Conservation (phyloP, 2,329 filamentous ascomycete genomes). For the Chaetomium globosum region DNA sequence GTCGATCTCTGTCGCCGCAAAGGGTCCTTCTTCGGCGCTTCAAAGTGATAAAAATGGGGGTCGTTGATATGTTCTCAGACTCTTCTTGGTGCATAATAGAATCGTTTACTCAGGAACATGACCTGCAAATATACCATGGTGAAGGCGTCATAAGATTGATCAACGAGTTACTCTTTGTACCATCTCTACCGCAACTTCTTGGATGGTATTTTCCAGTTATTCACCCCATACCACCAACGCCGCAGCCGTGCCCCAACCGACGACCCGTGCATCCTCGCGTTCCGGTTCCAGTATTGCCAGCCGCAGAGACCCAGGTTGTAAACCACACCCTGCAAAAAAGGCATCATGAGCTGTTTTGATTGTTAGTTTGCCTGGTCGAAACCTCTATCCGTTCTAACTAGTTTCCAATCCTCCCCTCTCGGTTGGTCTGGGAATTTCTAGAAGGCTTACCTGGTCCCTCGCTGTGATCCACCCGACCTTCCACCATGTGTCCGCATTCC, state of each 20-base stretch:
- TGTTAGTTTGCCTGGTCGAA: neutral
- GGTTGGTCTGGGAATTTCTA: neutral
- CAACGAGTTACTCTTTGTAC: neutral
- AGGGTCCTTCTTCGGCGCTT: neutral
- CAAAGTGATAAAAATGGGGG: constrained; percentile 17
- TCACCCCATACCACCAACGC: constrained; percentile 93
- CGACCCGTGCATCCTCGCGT: constrained; percentile 73
- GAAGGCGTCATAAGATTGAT: too few relatives aligned
- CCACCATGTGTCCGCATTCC: constrained; percentile 76
- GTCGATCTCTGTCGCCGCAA: constrained; percentile 3
- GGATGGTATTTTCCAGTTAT: constrained; percentile 77
- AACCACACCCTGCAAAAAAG: constrained; percentile 82
- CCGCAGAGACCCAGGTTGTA: constrained; percentile 84
- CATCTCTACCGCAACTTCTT: constrained; percentile 31
- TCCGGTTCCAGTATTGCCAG: constrained; percentile 88
- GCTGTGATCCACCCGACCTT: constrained; percentile 81
- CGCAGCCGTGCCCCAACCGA: constrained; percentile 75
- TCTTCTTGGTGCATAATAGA: constrained; percentile 21
- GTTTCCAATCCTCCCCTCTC: constrained; percentile 1
- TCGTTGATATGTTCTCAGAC: constrained; percentile 13
- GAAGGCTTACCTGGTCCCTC: constrained; percentile 73
- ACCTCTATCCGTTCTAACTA: constrained; percentile 3
- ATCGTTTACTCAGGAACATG: constrained; percentile 2
- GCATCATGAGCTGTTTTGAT: constrained; percentile 70
- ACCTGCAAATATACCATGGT: neutral